phyloP scores from a whole-genome alignment of 257 asterid species.

The Jaltomata sinuosa region DNA sequence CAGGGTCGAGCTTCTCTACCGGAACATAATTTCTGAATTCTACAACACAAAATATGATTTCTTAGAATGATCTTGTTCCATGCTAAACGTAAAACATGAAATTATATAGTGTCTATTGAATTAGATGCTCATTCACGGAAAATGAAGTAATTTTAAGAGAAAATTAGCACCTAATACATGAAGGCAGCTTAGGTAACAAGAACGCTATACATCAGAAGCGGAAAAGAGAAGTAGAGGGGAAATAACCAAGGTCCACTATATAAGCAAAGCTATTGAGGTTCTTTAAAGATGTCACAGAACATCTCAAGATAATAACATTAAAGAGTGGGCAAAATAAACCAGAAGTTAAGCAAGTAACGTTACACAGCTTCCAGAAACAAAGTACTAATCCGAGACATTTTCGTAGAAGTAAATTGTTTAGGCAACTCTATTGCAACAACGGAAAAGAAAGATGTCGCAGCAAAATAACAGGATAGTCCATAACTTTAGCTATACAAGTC shows the following conservation, averaged over 20 bases:
- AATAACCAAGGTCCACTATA: neutral
- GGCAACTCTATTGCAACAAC: neutral
- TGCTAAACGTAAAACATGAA: neutral
- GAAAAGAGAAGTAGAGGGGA: neutral
- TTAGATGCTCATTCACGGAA: neutral
- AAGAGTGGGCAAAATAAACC: neutral
- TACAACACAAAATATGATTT: neutral
- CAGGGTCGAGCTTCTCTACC: neutral
- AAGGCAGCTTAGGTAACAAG: neutral
- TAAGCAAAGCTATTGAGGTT: neutral
- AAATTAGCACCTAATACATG: neutral
- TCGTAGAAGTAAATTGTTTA: neutral
- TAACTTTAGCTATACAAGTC: constrained; percentile 34
- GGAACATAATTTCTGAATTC: neutral
- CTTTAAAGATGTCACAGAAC: neutral
- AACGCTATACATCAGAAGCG: neutral
- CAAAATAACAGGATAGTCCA: neutral
- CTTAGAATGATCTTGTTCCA: neutral
- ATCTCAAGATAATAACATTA: neutral
- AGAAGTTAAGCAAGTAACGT: neutral
- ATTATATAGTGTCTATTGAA: neutral
- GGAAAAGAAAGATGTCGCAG: neutral
- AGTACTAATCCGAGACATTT: neutral
- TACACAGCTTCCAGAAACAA: neutral
- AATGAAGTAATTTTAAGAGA: neutral